These are phyloP conservation scores for Globisporangium recalcitrans DNA, from an alignment of 352 stramenopile genomes.

Conservation along the genomic window DNA sequence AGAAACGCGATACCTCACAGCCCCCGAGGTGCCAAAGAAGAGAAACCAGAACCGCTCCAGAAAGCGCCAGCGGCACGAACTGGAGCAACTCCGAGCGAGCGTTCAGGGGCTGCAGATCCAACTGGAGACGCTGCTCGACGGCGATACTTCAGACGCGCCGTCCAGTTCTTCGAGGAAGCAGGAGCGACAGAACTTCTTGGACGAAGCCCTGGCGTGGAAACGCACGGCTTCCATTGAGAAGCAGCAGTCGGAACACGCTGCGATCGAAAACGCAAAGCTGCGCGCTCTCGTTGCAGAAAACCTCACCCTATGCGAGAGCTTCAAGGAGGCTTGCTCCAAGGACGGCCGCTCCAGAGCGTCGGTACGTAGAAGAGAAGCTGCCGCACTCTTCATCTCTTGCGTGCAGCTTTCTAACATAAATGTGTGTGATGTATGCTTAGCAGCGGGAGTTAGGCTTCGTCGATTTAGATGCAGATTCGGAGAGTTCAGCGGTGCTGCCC, in stretches of 20 bases:
- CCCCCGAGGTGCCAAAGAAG: slow-evolving; percentile 27
- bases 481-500: neutral
- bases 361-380: neutral
- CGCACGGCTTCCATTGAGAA: neutral
- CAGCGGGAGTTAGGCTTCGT: neutral
- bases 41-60: slow-evolving; percentile 39
- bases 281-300: slow-evolving; percentile 4
- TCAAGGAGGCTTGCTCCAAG: neutral
- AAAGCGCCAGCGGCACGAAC: slow-evolving; percentile 5
- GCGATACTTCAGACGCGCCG: slow-evolving; percentile 67
- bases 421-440: neutral
- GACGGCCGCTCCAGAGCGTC: neutral
- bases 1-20: slow-evolving; percentile 18
- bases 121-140: slow-evolving; percentile 14
- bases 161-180: neutral
- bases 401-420: neutral
- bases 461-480: neutral
- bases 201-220: slow-evolving; percentile 5
- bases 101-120: neutral
- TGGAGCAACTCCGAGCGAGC: neutral
- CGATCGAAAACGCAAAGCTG: neutral
- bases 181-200: slow-evolving; percentile 3
- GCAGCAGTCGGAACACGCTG: neutral
- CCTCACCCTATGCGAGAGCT: neutral
- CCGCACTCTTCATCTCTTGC: too few relatives aligned